Evolutionary conservation across 495 filamentous ascomycete genomes (phyloP), one percentile per base, ranked within the genome.

Genomic region (Hypoxylon lenormandii): DNA sequence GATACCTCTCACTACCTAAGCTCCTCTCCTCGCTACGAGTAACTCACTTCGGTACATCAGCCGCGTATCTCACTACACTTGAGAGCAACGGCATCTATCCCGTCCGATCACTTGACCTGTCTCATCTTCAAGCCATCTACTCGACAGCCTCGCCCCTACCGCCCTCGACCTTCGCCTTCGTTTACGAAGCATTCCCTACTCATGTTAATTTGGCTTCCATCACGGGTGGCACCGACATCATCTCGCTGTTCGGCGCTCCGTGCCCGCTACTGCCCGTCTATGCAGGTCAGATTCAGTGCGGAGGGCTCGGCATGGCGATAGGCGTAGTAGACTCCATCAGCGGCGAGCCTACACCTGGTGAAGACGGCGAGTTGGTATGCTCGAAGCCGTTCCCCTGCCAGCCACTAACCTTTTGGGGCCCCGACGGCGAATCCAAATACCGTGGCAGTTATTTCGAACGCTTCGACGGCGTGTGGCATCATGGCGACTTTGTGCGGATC

Each of bases 351-450:
- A 81, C 81, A 8, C 80, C 82, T 1, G 91, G 86, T 59, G 86
- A 90, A 66, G 86, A 91, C 0, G 95, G 95, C n/a, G 95, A 98
- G 72, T 85, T 97, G 5, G 92, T 98, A 60, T 97, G 95, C 80
- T 85, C 85, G 15, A 86, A 85, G 54, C 89, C 93, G 0, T 98
- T 98, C 78, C 92, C 94, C 4, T 94, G 90, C 65, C 93, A 97
- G 74, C 95, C 95, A 0, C 85, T 96, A 12, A 87, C 84, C 65
- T 98, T 98, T 80, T 97, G 91, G 86, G 92, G 92, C 12, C 72
- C 80, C 0, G 80, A 79, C 1, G 92, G 93, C n/a, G 81, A 84
- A 10, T 83, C 85, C 18, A 88, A 90, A 72, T 98, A 98, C 78
- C 83, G 82, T 43, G 87, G 85, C 51, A 91, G 87, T 69, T 98